phyloP scores from a whole-genome alignment of 2,329 filamentous ascomycete species.

The Daldinia eschscholtzii region DNA sequence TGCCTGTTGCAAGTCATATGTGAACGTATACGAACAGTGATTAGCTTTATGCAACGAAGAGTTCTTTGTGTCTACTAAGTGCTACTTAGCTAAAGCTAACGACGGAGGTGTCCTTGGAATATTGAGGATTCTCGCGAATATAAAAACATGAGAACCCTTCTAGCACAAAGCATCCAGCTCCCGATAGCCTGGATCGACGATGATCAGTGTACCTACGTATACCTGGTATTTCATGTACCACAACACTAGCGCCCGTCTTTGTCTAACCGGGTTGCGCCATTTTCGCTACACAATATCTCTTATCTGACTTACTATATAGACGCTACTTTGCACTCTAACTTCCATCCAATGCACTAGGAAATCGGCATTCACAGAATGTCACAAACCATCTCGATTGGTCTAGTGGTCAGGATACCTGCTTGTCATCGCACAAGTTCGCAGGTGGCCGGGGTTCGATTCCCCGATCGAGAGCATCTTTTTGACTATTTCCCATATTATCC shows the following conservation, averaged over 20 bases:
- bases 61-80: too few species aligned
- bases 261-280: slow-evolving; percentile 5
- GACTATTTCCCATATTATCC: background rate
- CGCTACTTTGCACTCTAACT: background rate
- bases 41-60: too few species aligned
- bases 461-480: slow-evolving; percentile 52
- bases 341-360: slow-evolving; percentile 18
- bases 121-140: background rate
- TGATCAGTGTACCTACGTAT: background rate
- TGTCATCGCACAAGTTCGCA: slow-evolving; percentile 43
- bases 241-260: background rate
- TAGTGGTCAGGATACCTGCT: slow-evolving; percentile 46
- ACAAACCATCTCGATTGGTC: slow-evolving; percentile 40
- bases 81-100: too few species aligned
- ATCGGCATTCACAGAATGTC: slow-evolving; percentile 19
- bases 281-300: slow-evolving; percentile 3
- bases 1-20: too few species aligned
- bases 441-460: slow-evolving; percentile 53
- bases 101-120: too few species aligned
- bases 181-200: background rate
- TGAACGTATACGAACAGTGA: background rate
- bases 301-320: background rate
- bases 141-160: too few species aligned
- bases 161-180: background rate
- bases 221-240: background rate